Evolutionary conservation across 1,284 basidiomycete genomes (phyloP), one percentile per base, ranked within the genome.

Genomic region (Cutaneotrichosporon sp.): DNA sequence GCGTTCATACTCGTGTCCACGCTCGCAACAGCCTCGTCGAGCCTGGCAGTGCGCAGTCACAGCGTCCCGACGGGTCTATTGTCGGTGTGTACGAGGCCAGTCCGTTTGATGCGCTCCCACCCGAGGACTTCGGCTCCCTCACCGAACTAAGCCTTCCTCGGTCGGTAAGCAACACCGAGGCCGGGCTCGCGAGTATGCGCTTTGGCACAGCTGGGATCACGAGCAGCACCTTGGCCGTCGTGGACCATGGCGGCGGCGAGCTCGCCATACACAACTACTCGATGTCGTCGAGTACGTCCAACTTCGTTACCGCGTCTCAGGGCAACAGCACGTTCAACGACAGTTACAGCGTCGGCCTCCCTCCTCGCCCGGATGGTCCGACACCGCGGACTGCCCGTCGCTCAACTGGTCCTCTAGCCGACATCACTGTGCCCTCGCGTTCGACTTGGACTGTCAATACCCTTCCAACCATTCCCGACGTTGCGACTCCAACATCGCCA

Each of bases 61-160:
- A 31, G 11, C 29, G 42, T 20, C 27, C 42, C 4, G 42, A 44
- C 17, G 47, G 47, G 2, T 49, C 47, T n/a, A 22, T 49, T n/a
- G 22, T 49, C 22, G 38, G 20, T 11, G 27, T 24, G 8, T 32
- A 41, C 47, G 63, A 64, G 4, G 62, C 67, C 16, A 61, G 63
- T 49, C 68, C 67, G 1, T 63, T 62, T 44, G 60, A 60, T 11
- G 66, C 65, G 11, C 42, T 67, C 9, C 66, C 42, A 3, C 42
- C 66, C 8, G 59, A 57, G 3, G 46, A 63, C 11, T 70, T 70
- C 46, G 61, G 63, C 27, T 63, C 61, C 10, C 55, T 70, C 27
- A 32, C 42, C 12, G 32, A 32, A 7, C 27, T 29, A 19, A 19
- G 17, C 19, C 17, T 32, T 3, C 27, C 42, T 9, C 27, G 19